These are phyloP conservation scores for Venturia nashicola DNA, from an alignment of 2,329 filamentous ascomycete species.

Conservation along the genomic window DNA sequence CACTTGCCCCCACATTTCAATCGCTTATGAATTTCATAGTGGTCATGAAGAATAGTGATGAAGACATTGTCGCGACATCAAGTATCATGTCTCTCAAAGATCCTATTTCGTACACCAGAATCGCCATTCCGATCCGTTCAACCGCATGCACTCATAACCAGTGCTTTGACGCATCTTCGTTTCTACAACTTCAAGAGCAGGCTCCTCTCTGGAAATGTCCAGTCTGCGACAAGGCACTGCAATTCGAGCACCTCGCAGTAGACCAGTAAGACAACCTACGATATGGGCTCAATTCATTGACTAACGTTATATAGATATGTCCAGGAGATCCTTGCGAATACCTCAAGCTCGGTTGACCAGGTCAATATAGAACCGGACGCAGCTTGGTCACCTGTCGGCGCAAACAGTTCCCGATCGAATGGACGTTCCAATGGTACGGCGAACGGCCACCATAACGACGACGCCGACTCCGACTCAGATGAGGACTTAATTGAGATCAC, in stretches of 20 bases:
- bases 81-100: slow-evolving; percentile 86
- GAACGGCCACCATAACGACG: not conserved
- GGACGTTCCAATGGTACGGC: not conserved
- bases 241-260: slow-evolving; percentile 71
- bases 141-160: slow-evolving; percentile 76
- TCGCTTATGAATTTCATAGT: slow-evolving; percentile 37
- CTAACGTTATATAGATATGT: slow-evolving; percentile 51
- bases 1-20: not conserved
- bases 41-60: slow-evolving; percentile 66
- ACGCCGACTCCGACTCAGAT: slow-evolving; percentile 20
- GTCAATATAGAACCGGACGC: slow-evolving; percentile 86
- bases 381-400: slow-evolving; percentile 48
- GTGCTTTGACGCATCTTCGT: slow-evolving; percentile 89
- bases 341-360: slow-evolving; percentile 60
- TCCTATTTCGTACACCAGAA: slow-evolving; percentile 74
- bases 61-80: slow-evolving; percentile 81
- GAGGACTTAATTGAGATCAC: slow-evolving; percentile 34
- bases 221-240: slow-evolving; percentile 73
- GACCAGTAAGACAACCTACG: slow-evolving; percentile 55
- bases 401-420: slow-evolving; percentile 18
- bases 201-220: slow-evolving; percentile 95
- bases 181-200: slow-evolving; percentile 88
- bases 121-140: slow-evolving; percentile 69
- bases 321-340: slow-evolving; percentile 69
- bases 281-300: slow-evolving; percentile 3